phyloP scores from a whole-genome alignment of 148 eudicot species.

The Silene conica region DNA sequence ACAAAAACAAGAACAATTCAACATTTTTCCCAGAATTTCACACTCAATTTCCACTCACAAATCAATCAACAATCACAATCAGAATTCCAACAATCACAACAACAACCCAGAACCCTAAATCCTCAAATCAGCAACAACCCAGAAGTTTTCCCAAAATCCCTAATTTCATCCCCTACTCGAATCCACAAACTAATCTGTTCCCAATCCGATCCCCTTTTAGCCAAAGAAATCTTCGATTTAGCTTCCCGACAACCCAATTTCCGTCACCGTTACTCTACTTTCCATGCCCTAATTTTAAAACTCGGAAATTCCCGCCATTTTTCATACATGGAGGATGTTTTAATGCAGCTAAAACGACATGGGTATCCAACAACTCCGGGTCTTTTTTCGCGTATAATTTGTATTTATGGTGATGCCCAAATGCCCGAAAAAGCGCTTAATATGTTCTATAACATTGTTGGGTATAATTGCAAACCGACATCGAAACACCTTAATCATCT shows the following conservation, averaged over 20 bases:
- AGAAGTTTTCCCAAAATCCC: constrained; percentile 26
- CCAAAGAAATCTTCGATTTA: constrained; percentile 79
- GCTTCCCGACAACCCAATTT: constrained; percentile 70
- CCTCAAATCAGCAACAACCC: constrained; percentile 19
- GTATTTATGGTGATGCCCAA: constrained; percentile 67
- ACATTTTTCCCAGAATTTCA: background rate
- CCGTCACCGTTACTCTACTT: constrained; percentile 53
- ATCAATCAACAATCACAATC: constrained; percentile 6
- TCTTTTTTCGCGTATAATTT: constrained; percentile 56
- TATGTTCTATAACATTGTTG: constrained; percentile 51
- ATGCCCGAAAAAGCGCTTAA: constrained; percentile 67
- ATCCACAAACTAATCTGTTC: constrained; percentile 60
- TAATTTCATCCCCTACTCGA: constrained; percentile 50
- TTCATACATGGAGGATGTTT: constrained; percentile 53
- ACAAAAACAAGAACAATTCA: background rate
- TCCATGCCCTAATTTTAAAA: constrained; percentile 60
- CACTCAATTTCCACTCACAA: constrained; percentile 20
- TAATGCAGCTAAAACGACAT: constrained; percentile 34
- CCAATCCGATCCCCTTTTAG: constrained; percentile 78
- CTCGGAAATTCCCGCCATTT: constrained; percentile 61
- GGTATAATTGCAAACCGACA: constrained; percentile 50
- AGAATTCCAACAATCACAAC: background rate
- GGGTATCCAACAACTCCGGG: constrained; percentile 48
- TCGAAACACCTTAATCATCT: constrained; percentile 60
- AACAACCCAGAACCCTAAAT: background rate